phyloP scores from a whole-genome alignment of 768 basidiomycete genomes.

The Rubroboletus satanas region DNA sequence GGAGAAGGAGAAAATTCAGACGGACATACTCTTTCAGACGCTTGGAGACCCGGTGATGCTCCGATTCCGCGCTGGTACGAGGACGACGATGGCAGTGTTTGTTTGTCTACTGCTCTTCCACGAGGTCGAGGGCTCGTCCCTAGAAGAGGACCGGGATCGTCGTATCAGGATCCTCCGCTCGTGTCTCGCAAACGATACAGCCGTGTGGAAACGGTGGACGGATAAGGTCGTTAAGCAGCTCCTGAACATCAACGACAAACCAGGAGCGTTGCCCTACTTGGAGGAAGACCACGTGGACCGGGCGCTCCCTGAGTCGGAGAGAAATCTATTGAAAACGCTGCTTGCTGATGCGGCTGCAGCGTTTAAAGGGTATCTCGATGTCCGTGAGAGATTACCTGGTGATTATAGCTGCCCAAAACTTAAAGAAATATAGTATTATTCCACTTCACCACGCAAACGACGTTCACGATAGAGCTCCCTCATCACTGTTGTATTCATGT shows the following conservation, averaged over 20 bases:
- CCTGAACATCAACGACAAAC: background rate
- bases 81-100: constrained; percentile 25
- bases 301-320: background rate
- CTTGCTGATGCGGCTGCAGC: constrained; percentile 19
- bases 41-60: constrained; percentile 9
- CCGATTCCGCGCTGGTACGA: constrained; percentile 14
- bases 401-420: background rate
- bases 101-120: constrained; percentile 24
- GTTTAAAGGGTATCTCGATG: constrained; percentile 8
- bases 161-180: constrained; percentile 11
- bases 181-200: constrained; percentile 23
- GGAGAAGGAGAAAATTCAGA: constrained; percentile 32
- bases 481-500: background rate
- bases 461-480: background rate
- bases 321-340: constrained; percentile 1
- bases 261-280: background rate
- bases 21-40: constrained; percentile 8
- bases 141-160: background rate
- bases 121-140: background rate
- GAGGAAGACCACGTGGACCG: background rate
- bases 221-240: constrained; percentile 21
- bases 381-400: background rate
- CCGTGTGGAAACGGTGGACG: constrained; percentile 22
- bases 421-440: background rate
- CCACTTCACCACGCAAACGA: background rate